Evolutionary conservation across 2,329 filamentous ascomycete species (phyloP), one percentile per base, ranked within the genome.

Genomic region (Venturia oleaginea): DNA sequence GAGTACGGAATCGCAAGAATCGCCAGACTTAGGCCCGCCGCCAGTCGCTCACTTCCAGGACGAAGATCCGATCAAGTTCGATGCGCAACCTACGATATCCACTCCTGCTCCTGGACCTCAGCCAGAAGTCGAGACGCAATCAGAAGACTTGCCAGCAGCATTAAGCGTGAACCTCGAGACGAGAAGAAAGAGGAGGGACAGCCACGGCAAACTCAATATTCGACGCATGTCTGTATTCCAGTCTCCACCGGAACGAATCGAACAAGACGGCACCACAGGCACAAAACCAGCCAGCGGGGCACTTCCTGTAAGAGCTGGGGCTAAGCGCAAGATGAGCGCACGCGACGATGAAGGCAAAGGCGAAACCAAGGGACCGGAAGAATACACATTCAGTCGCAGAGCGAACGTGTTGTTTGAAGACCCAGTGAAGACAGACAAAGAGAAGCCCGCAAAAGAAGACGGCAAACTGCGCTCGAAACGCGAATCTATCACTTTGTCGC

Each of bases 21-120:
- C 88, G 2, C 87, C 88, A 6, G 87, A 91, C 65, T 80, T 91
- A 55, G 88, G 87, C 10, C 79, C 82, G 1, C 81, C 82, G 34
- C 81, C 82, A 1, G 73, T 83, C 11, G 80, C 79, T 7, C 80
- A 79, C 65, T 83, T 84, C 65, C 30, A 43, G 32, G 76, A 75
- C 34, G 76, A 78, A 54, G 79, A 81, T 46, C 76, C 78, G 1
- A 78, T 80, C 66, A 76, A 76, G 43, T 80, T 78, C 67, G 73
- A 80, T 64, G 68, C 73, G 34, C 69, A 65, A 38, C 69, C 69
- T n/a, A 65, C 66, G 22, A 34, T 37, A 19, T 8, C 30, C 24
- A 34, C 13, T n/a, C 59, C 66, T 17, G 54, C 65, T 27, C 68
- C 71, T 48, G 71, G 71, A 13, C n/a, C 54, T 30, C 65, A 70